phyloP scores from a whole-genome alignment of 768 basidiomycete species.

The Chalciporus sphaerocephalus region DNA sequence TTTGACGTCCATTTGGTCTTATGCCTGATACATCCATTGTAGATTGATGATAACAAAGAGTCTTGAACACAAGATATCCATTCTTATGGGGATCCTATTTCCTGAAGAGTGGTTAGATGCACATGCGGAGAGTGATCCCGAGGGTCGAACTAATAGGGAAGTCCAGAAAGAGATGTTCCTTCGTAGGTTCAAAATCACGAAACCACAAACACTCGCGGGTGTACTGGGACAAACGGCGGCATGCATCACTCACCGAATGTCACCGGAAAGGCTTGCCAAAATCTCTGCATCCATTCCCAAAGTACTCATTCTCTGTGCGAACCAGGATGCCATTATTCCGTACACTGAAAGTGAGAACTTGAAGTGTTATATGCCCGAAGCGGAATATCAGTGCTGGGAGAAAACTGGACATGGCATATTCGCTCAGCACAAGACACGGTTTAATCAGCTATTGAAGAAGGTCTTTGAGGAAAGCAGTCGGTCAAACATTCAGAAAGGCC shows the following conservation, averaged over 20 bases:
- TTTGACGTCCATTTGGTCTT: not conserved
- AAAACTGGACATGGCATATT: slow-evolving; percentile 62
- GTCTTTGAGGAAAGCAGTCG: slow-evolving; percentile 34
- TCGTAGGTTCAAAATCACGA: slow-evolving; percentile 46
- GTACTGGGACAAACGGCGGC: slow-evolving; percentile 71
- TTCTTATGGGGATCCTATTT: slow-evolving; percentile 56
- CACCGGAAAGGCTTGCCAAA: slow-evolving; percentile 40
- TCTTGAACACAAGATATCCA: slow-evolving; percentile 43
- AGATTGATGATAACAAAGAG: slow-evolving; percentile 39
- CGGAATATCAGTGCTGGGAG: slow-evolving; percentile 55
- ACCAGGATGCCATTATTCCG: slow-evolving; percentile 56
- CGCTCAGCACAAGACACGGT: slow-evolving; percentile 43
- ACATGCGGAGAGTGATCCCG: slow-evolving; percentile 46
- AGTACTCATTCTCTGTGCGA: slow-evolving; percentile 62
- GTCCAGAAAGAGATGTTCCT: slow-evolving; percentile 52
- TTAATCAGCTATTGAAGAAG: slow-evolving; percentile 55
- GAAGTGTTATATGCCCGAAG: slow-evolving; percentile 53
- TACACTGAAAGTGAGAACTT: slow-evolving; percentile 49
- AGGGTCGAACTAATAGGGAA: slow-evolving; percentile 61
- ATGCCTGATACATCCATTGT: slow-evolving; percentile 10
- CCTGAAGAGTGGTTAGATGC: slow-evolving; percentile 57
- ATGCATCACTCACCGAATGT: slow-evolving; percentile 57
- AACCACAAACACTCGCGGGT: slow-evolving; percentile 57
- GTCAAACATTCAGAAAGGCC: not conserved
- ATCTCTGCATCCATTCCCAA: slow-evolving; percentile 61